Evolutionary conservation across 2,329 filamentous ascomycete genomes (phyloP).

Genomic region (Sarocladium brachiariae): DNA sequence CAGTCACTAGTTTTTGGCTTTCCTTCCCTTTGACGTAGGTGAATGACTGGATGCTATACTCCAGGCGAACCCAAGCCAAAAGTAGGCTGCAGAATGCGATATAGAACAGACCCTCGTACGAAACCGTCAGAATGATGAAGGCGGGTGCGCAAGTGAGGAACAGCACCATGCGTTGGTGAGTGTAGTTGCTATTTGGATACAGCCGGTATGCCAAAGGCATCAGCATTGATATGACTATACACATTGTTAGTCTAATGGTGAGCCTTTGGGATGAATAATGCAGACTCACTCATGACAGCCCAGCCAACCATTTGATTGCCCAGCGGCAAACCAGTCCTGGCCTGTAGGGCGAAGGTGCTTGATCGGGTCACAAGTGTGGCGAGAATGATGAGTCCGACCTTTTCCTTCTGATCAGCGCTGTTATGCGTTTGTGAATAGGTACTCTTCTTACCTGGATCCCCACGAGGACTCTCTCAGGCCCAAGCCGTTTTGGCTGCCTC

Average conservation of each 20-base stretch:
- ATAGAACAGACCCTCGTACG: conserved; percentile 95
- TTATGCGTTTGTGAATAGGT: not conserved
- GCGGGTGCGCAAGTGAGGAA: conserved; percentile 90
- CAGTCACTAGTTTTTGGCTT: conserved; percentile 7
- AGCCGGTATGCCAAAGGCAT: conserved; percentile 77
- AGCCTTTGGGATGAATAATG: not conserved
- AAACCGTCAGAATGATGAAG: conserved; percentile 94
- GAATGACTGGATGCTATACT: conserved; percentile 57
- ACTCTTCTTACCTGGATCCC: conserved; percentile 52
- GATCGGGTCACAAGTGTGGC: conserved; percentile 82
- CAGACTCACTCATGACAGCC: conserved; percentile 60
- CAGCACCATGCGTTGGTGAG: conserved; percentile 80
- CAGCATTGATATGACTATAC: conserved; percentile 62
- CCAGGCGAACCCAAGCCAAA: conserved; percentile 84
- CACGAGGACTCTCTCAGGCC: conserved; percentile 48
- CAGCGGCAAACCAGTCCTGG: conserved; percentile 73
- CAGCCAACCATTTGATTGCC: conserved; percentile 88
- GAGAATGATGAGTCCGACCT: conserved; percentile 71
- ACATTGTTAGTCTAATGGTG: conserved; percentile 13
- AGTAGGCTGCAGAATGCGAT: conserved; percentile 78
- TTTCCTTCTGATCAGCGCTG: conserved; percentile 3
- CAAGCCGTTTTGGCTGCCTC: conserved; percentile 4
- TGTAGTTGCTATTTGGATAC: conserved; percentile 77
- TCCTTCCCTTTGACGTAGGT: conserved; percentile 18
- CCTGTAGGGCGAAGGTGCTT: conserved; percentile 77